A percentile compares a stretch with the other conserved stretches of the same genome.
These are phyloP conservation scores for Rubroboletus pulcherrimus DNA, from an alignment of 768 basidiomycete species.

Conservation along the genomic window DNA sequence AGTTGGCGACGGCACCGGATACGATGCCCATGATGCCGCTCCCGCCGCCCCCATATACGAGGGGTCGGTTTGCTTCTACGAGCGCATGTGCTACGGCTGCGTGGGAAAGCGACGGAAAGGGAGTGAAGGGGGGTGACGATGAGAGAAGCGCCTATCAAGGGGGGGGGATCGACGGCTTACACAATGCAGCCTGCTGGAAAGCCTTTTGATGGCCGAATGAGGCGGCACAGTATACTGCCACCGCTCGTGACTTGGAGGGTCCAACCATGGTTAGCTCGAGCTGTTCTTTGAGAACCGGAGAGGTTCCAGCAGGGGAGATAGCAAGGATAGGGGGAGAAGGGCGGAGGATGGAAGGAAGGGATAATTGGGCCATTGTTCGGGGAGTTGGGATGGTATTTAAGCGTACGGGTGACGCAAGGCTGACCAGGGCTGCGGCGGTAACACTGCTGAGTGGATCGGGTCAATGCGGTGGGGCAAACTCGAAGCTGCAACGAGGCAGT, in stretches of 20 bases:
- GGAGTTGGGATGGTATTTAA: constrained; percentile 23
- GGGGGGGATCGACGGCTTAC: constrained; percentile 42
- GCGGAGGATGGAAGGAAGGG: constrained; percentile 1
- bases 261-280: constrained; percentile 26
- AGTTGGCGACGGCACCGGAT: constrained; percentile 56
- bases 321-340: not conserved
- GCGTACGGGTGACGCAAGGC: constrained; percentile 11
- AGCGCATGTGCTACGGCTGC: constrained; percentile 74
- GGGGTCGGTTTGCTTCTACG: constrained; percentile 51
- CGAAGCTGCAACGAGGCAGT: constrained; percentile 23
- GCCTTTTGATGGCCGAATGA: constrained; percentile 59
- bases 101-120: not conserved
- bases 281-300: constrained; percentile 6
- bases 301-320: not conserved
- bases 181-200: constrained; percentile 63
- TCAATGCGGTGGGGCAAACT: constrained; percentile 2
- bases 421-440: constrained; percentile 5
- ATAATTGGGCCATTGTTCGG: constrained; percentile 11
- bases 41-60: constrained; percentile 86
- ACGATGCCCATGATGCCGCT: constrained; percentile 86
- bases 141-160: not conserved
- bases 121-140: not conserved
- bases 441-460: constrained; percentile 7
- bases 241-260: constrained; percentile 35
- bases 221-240: constrained; percentile 87